These are phyloP conservation scores for Nidula niveotomentosa DNA, from an alignment of 1,284 basidiomycete genomes.

Conservation along the genomic window DNA sequence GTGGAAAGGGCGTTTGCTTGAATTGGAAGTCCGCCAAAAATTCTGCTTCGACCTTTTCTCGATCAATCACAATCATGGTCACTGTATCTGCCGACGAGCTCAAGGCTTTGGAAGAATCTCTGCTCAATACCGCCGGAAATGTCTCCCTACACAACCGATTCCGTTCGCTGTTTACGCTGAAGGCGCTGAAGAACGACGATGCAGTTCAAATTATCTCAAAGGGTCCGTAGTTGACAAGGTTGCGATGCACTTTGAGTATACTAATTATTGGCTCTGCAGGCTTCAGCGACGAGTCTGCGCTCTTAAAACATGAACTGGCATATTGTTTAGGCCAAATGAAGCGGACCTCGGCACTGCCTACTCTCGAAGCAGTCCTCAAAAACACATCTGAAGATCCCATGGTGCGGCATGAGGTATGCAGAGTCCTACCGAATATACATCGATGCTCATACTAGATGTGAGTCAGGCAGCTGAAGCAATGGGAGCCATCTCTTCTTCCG, in stretches of 20 bases:
- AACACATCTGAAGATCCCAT: constrained; percentile 85
- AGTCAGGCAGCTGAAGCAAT: constrained; percentile 94
- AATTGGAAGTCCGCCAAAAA: constrained; percentile 23
- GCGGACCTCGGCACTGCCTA: constrained; percentile 72
- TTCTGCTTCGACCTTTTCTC: constrained; percentile 15
- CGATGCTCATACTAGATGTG: constrained; percentile 8
- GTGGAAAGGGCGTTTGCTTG: constrained; percentile 15
- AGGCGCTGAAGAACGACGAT: constrained; percentile 78
- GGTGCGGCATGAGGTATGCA: constrained; percentile 91
- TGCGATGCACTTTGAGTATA: background rate
- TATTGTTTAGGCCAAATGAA: constrained; percentile 97
- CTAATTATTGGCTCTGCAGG: constrained; percentile 44
- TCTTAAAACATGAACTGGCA: constrained; percentile 97
- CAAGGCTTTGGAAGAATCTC: constrained; percentile 58
- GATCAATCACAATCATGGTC: constrained; percentile 20
- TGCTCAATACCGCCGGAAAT: constrained; percentile 76
- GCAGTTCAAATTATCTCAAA: constrained; percentile 86
- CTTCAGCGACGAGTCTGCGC: constrained; percentile 84
- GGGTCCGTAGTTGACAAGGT: constrained; percentile 44
- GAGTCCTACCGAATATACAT: constrained; percentile 5
- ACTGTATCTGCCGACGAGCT: constrained; percentile 41
- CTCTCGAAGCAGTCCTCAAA: constrained; percentile 77
- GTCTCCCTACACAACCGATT: constrained; percentile 89
- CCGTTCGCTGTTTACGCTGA: constrained; percentile 91
- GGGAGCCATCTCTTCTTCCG: constrained; percentile 83